A percentile compares a stretch with the other conserved stretches of the same genome.
Evolutionary conservation across 129 eudicot species (phyloP).

Genomic region (Calendula officinalis): DNA sequence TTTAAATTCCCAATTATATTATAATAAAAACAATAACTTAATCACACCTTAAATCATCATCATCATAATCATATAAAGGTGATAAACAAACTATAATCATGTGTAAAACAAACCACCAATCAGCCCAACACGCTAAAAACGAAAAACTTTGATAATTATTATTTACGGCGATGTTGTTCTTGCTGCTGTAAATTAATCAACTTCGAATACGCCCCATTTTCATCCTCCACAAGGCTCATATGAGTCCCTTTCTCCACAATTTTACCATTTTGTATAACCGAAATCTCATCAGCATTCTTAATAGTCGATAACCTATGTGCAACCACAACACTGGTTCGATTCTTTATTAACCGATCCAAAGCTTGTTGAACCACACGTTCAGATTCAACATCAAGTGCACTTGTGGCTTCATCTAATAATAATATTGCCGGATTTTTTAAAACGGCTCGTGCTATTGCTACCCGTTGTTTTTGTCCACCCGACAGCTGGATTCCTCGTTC

Average conservation of each 20-base stretch:
- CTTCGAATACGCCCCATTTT: slow-evolving; percentile 77
- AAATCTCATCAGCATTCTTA: slow-evolving; percentile 82
- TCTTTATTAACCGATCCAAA: slow-evolving; percentile 79
- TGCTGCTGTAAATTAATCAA: slow-evolving; percentile 84
- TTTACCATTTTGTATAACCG: slow-evolving; percentile 89
- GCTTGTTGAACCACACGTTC: slow-evolving; percentile 91
- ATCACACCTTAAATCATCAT: slow-evolving; percentile 27
- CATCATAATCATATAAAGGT: slow-evolving; percentile 21
- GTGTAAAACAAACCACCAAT: slow-evolving; percentile 20
- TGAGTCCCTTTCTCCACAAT: slow-evolving; percentile 94
- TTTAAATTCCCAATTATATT: slow-evolving; percentile 12
- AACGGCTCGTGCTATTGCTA: slow-evolving; percentile 94
- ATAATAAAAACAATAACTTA: slow-evolving; percentile 3
- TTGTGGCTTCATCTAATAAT: slow-evolving; percentile 89
- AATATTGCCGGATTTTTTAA: slow-evolving; percentile 84
- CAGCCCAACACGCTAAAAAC: slow-evolving; percentile 17
- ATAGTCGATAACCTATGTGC: slow-evolving; percentile 93
- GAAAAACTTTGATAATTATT: slow-evolving; percentile 19
- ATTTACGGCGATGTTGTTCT: slow-evolving; percentile 52
- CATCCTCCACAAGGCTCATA: slow-evolving; percentile 67
- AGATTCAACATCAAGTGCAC: slow-evolving; percentile 92
- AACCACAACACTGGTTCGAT: slow-evolving; percentile 82
- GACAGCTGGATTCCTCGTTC: slow-evolving; percentile 96
- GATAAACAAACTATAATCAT: slow-evolving; percentile 33
- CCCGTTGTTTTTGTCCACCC: slow-evolving; percentile 97